These are phyloP conservation scores for Plectosphaerella cucumerina DNA, from an alignment of 2,329 filamentous ascomycete species.

Conservation along the genomic window DNA sequence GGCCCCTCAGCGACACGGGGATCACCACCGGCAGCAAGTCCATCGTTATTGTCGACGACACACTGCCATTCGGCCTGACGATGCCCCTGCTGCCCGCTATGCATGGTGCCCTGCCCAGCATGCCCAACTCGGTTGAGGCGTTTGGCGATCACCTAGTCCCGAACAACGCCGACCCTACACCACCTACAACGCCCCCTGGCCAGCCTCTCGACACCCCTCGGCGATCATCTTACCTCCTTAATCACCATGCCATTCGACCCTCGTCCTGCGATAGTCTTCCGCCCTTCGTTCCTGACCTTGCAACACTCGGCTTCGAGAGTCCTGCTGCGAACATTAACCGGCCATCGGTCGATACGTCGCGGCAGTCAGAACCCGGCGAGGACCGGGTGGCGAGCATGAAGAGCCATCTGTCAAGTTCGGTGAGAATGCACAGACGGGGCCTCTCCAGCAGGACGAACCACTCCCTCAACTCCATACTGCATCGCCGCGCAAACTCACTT, in stretches of 20 bases:
- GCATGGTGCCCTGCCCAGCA: constrained; percentile 41
- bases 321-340: constrained; percentile 27
- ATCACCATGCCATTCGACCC: constrained; percentile 36
- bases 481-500: constrained; percentile 55
- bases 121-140: constrained; percentile 45
- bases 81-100: constrained; percentile 27
- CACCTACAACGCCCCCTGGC: constrained; percentile 57
- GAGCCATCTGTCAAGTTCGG: neutral
- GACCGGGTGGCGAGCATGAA: constrained; percentile 5
- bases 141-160: constrained; percentile 50
- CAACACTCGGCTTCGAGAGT: constrained; percentile 28
- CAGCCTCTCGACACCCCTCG: constrained; percentile 40
- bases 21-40: constrained; percentile 83
- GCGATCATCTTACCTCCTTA: constrained; percentile 52
- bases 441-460: constrained; percentile 44
- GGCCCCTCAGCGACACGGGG: constrained; percentile 48
- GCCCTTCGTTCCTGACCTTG: constrained; percentile 42
- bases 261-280: constrained; percentile 38
- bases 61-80: constrained; percentile 44
- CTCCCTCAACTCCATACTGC: constrained; percentile 47
- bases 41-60: constrained; percentile 80
- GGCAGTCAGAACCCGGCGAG: constrained; percentile 25
- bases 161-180: constrained; percentile 49
- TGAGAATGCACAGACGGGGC: constrained; percentile 34
- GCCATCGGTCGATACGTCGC: constrained; percentile 24